Base-by-base conservation (phyloP, 2,329 filamentous ascomycete genomes). In the Teratosphaeria viscida region DNA sequence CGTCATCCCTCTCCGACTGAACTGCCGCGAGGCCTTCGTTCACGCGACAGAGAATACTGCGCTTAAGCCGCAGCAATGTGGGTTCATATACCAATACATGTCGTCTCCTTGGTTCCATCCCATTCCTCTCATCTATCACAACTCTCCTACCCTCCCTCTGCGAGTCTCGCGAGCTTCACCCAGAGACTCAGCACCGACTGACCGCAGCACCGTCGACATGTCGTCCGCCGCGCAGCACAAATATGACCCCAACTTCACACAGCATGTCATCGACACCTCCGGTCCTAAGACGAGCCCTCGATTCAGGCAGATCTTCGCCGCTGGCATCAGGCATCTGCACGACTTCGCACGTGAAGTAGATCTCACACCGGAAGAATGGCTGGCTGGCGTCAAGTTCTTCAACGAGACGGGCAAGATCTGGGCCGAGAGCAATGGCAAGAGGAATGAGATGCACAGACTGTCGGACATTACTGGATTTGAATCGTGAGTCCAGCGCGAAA, bases 301-400 rank as follows among this genome's bases (percentile, higher is more conserved):
- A 61, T 81, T 84, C 67, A 81, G 85, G 61, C 77, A 83, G 64
- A 78, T 91, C 67, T 77, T 91, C 68, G 73, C 78, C 62, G 78
- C 82, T 32, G 74, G 90, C 66, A 85, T 90, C 74, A 79, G 76
- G 55, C 87, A 91, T 76, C 79, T 92, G 60, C 88, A 92, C 77
- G 87, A 90, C 75, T 91, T 91, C 72, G 82, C 84, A 59, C 84
- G 88, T 60, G 88, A 92, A 70, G 83, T 89, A 64, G 87, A 91
- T 75, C 82, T 92, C 57, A 90, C 85, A 19, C 80, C 84, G 35
- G 87, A 89, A 58, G 88, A 92, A 75, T 91, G 88, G 88, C 82
- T 90, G 74, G 75, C 83, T 7, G 88, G 87, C 58, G 86, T 91
- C 58, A 80, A 87, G 68, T 90, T 87, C 71, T 76, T 91, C 76